Evolutionary conservation across 169 alveolate species (phyloP).

Genomic region (Plasmodium gallinaceum): DNA sequence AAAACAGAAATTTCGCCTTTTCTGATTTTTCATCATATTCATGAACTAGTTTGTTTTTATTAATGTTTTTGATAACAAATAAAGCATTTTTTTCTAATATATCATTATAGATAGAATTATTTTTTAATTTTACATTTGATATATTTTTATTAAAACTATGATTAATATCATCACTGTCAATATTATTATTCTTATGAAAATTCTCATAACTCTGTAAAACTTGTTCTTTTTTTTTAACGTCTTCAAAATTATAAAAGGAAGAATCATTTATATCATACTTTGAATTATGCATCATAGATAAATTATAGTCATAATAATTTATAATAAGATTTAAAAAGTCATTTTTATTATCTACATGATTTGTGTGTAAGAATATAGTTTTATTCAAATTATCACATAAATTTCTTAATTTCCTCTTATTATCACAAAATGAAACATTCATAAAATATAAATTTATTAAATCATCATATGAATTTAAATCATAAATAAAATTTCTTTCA

Average conservation of each 20-base stretch:
- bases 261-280: too few relatives aligned
- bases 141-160: background rate
- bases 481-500: background rate
- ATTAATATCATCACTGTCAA: background rate
- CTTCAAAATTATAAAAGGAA: background rate
- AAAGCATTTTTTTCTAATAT: background rate
- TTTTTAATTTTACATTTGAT: background rate
- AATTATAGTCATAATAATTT: constrained; percentile 1
- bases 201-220: too few relatives aligned
- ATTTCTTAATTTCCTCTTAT: background rate
- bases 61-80: background rate
- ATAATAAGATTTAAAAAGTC: background rate
- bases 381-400: background rate
- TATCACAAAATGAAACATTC: constrained; percentile 16
- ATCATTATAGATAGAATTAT: background rate
- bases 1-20: background rate
- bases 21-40: background rate
- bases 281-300: background rate
- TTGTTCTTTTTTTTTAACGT: background rate
- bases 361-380: background rate
- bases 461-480: constrained; percentile 10
- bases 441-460: constrained; percentile 17
- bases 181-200: background rate
- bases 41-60: background rate
- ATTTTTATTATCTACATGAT: background rate